Evolutionary conservation across 768 basidiomycete genomes (phyloP), one percentile per base, ranked within the genome.

Genomic region (Leccinum variicolor): DNA sequence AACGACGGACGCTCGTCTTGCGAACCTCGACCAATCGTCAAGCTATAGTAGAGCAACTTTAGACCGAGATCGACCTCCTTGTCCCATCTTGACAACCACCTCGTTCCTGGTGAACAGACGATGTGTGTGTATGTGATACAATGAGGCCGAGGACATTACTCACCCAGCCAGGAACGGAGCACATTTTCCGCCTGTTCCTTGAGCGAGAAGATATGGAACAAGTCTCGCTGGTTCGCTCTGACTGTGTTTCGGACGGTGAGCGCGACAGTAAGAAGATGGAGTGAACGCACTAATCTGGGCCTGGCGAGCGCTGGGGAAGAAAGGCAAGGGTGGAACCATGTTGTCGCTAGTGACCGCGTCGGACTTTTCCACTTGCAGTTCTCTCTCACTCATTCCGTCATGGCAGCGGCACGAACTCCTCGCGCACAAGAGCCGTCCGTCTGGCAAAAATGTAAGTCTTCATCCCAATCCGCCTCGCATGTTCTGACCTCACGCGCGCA

Each of bases 171-270:
- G 36, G 89, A 79, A 46, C 92, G 80, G 26, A 92, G 75, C 6
- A 90, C 87, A 57, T 76, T 81, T 62, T 92, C 90, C 10, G 84
- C 76, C 67, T 93, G 89, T 53, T 91, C 90, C 63, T 82, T 84
- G 67, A 94, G 74, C 6, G 83, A 82, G 29, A 85, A 79, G 45
- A 92, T 78, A 74, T 92, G 89, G 66, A 85, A 89, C 47, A 90
- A 61, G 70, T 94, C 92, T 60, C 92, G 77, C 67, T 94, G 92
- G 67, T 91, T 88, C 36, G 92, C 88, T 58, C 92, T 82, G 68
- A 94, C 92, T 94, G 68, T 8, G 26, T 43, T 58, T 61, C 49
- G 8, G 45, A 61, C 2, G 63, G 55, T 62, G 61, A 43, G 57
- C 50, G 29, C 54, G 14, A 10, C 46, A 21, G 8, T 46, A 6